phyloP scores from a whole-genome alignment of 2,329 filamentous ascomycete genomes.

The Plenodomus lindquistii region DNA sequence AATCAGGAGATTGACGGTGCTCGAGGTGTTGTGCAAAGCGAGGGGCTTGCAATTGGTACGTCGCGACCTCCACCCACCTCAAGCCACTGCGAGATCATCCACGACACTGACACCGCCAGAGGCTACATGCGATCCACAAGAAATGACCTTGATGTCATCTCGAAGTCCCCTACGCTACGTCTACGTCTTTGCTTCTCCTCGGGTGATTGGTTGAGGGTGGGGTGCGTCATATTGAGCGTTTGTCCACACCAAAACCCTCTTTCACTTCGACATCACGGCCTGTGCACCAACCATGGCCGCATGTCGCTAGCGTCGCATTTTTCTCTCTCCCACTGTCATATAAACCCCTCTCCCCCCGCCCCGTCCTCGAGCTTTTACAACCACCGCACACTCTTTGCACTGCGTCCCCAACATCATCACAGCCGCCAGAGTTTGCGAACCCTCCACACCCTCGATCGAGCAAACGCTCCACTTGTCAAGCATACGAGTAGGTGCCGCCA shows the following conservation, averaged over 20 bases:
- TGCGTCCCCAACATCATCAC: too few species aligned
- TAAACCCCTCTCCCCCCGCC: too few species aligned
- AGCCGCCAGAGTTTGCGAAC: too few species aligned
- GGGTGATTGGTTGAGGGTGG: neutral
- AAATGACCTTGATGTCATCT: neutral
- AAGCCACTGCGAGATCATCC: neutral
- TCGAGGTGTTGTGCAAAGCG: neutral
- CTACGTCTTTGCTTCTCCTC: too few species aligned
- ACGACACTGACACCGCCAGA: neutral
- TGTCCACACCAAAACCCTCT: neutral
- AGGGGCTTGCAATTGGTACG: neutral
- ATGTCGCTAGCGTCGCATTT: slow-evolving; percentile 16
- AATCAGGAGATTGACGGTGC: neutral
- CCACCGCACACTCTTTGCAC: too few species aligned
- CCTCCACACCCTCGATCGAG: too few species aligned
- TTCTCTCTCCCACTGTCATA: too few species aligned
- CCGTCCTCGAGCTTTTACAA: too few species aligned
- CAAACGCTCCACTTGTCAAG: neutral
- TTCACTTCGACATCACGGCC: neutral
- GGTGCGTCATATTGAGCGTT: neutral
- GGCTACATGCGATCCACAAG: neutral
- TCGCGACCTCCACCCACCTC: neutral
- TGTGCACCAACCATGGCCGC: neutral
- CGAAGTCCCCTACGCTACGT: neutral
- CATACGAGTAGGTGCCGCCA: neutral